Conservation (phyloP, 768 basidiomycete species). For the Sporobolomyces roseus region DNA sequence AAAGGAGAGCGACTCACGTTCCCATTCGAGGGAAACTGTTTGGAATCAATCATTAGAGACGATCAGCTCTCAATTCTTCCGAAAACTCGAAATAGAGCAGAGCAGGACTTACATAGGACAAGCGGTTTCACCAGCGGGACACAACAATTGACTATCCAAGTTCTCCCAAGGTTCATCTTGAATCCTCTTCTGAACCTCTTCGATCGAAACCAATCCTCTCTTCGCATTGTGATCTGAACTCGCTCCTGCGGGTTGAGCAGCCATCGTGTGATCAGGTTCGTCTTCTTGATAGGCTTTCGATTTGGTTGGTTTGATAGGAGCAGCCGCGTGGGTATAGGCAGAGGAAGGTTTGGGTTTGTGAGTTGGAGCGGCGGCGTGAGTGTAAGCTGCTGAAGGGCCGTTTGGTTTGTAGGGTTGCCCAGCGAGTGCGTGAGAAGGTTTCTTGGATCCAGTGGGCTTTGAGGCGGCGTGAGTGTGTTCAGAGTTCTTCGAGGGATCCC, state of each 20-base stretch:
- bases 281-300: not conserved
- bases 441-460: slow-evolving; percentile 11
- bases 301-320: not conserved
- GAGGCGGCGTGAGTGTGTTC: slow-evolving; percentile 2
- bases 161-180: slow-evolving; percentile 34
- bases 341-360: not conserved
- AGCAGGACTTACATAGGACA: slow-evolving; percentile 33
- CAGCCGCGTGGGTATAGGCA: not conserved
- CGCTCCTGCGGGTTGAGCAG: not conserved
- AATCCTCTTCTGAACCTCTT: slow-evolving; percentile 29
- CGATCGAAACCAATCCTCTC: not conserved
- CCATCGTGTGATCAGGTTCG: not conserved
- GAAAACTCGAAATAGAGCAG: not conserved
- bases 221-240: slow-evolving; percentile 17
- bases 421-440: not conserved
- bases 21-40: slow-evolving; percentile 39
- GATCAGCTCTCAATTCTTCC: no score
- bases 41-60: no score
- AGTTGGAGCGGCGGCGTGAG: slow-evolving; percentile 1
- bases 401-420: slow-evolving; percentile 5
- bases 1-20: slow-evolving; percentile 10
- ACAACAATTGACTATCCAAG: slow-evolving; percentile 31
- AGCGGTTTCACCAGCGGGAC: slow-evolving; percentile 34
- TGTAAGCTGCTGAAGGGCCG: slow-evolving; percentile 1
- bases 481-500: slow-evolving; percentile 15